These are phyloP conservation scores for Jaltomata sinuosa DNA, from an alignment of 257 asterid species.

Conservation along the genomic window DNA sequence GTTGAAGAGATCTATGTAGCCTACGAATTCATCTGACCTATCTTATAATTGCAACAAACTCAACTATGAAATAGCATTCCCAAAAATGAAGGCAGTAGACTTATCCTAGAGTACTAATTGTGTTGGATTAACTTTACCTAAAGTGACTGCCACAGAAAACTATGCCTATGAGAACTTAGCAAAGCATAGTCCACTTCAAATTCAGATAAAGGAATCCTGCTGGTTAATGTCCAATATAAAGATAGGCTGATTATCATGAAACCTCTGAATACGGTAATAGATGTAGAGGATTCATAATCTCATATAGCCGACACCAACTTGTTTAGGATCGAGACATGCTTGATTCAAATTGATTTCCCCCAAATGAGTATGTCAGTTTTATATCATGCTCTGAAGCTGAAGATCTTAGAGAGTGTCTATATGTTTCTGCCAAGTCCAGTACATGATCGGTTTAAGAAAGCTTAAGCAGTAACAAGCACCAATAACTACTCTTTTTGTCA, in stretches of 20 bases:
- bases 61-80: neutral
- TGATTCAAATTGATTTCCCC: neutral
- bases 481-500: neutral
- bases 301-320: neutral
- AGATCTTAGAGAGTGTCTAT: neutral
- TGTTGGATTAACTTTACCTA: neutral
- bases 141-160: neutral
- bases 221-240: neutral
- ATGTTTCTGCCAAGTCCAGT: neutral
- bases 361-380: neutral
- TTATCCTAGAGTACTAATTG: neutral
- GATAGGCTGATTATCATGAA: neutral
- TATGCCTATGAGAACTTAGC: neutral
- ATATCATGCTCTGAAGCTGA: neutral
- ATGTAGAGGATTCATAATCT: neutral
- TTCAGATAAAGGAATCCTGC: neutral
- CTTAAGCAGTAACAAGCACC: neutral
- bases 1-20: neutral
- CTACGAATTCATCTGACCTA: neutral
- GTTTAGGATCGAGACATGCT: neutral
- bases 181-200: neutral
- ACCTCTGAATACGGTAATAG: neutral
- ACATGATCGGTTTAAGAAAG: neutral
- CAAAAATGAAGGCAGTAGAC: neutral
- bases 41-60: neutral